These are phyloP conservation scores for Boletus reticuloceps DNA, from an alignment of 768 basidiomycete species.

Conservation along the genomic window DNA sequence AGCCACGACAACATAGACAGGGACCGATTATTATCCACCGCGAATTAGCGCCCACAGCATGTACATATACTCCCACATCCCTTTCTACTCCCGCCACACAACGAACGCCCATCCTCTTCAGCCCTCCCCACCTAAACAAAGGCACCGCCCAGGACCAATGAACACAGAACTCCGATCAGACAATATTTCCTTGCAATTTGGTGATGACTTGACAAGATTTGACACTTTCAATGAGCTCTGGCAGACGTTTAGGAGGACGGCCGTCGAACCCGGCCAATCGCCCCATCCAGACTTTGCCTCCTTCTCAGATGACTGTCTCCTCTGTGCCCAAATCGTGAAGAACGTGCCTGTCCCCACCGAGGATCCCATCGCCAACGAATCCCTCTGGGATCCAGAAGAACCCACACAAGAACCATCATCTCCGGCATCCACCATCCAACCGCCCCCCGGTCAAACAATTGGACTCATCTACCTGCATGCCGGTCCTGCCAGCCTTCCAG, in stretches of 20 bases:
- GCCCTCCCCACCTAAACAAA: not conserved
- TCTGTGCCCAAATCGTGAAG: conserved; percentile 23
- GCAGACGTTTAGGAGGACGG: conserved; percentile 18
- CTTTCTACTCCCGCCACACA: conserved; percentile 11
- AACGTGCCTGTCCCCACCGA: not conserved
- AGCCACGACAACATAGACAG: not conserved
- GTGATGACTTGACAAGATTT: not conserved
- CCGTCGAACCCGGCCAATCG: conserved; percentile 29
- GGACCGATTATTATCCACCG: not conserved
- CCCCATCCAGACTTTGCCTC: conserved; percentile 17
- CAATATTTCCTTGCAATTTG: conserved; percentile 9
- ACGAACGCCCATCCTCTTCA: conserved; percentile 4
- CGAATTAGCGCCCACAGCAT: conserved; percentile 23
- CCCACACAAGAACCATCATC: too few relatives aligned
- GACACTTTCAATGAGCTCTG: conserved; percentile 13
- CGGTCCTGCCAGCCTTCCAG: conserved; percentile 14
- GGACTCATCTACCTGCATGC: conserved; percentile 31
- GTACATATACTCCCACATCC: not conserved
- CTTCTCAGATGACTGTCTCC: conserved; percentile 30
- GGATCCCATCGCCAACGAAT: not conserved
- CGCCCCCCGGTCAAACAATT: not conserved
- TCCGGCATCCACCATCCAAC: not conserved
- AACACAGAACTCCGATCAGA: conserved; percentile 6
- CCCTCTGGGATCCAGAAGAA: not conserved
- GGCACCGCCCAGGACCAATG: conserved; percentile 3